These are phyloP conservation scores for Penicillium sp. DNA, from an alignment of 2,329 filamentous ascomycete species.

Conservation along the genomic window DNA sequence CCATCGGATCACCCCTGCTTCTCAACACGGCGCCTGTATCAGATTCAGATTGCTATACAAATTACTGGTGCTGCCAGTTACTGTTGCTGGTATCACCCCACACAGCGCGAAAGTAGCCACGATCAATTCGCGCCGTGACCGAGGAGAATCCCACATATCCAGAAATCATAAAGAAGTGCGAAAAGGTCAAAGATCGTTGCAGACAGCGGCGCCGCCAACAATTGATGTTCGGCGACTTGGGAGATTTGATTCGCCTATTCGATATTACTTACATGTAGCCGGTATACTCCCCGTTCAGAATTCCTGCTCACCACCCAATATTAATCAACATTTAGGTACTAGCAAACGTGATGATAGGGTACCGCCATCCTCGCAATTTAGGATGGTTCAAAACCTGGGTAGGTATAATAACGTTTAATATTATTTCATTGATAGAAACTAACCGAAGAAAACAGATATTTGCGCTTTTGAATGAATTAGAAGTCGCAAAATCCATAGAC, in stretches of 20 bases:
- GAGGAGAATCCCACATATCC: constrained; percentile 31
- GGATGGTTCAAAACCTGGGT: background rate
- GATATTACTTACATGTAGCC: constrained; percentile 53
- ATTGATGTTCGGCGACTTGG: constrained; percentile 46
- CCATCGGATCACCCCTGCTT: constrained; percentile 51
- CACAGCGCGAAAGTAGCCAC: constrained; percentile 49
- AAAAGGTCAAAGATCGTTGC: constrained; percentile 39
- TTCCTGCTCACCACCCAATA: too few species aligned
- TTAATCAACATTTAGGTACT: too few species aligned
- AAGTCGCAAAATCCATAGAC: background rate
- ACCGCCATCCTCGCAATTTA: background rate
- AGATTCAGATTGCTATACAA: constrained; percentile 1
- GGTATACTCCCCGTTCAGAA: constrained; percentile 25
- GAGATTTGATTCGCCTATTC: constrained; percentile 46
- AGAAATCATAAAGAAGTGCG: constrained; percentile 38
- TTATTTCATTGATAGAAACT: background rate
- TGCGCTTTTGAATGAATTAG: background rate
- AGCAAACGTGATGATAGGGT: background rate
- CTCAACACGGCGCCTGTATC: background rate
- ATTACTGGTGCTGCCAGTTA: constrained; percentile 50
- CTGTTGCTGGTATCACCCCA: constrained; percentile 44
- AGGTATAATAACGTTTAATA: background rate
- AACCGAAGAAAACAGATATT: background rate
- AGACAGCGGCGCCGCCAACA: constrained; percentile 44
- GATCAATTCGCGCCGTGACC: constrained; percentile 44